Evolutionary conservation across 345 rosid species (phyloP), one percentile per base, ranked within the genome.

Genomic region (Firmiana major): DNA sequence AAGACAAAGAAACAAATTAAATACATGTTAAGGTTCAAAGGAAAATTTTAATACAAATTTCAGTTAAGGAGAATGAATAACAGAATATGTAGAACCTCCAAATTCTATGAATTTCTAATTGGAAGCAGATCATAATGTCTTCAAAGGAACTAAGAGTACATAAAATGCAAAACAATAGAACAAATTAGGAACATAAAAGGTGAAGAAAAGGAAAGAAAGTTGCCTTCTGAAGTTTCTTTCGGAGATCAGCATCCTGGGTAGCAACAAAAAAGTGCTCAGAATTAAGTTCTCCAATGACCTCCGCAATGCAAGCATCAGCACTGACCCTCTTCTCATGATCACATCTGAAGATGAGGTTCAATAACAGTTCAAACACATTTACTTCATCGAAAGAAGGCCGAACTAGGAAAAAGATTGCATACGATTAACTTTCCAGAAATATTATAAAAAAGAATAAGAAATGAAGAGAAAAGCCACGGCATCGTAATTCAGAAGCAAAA

Each of bases 191-290:
- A 45, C 53, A 28, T 26, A 11, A 62, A 62, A 63, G 40, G 34
- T 28, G 4, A 45, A 74, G 53, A 28, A 73, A 36, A 16, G 6
- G 42, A 9, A 62, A 59, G 77, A 10, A 40, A 43, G 55, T 43
- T 16, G 10, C 68, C 68, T 60, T 43, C 78, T 81, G 88, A 73
- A 96, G 86, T 85, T 88, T 90, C 76, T 74, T 88, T 63, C 97
- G 88, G 76, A 96, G 79, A 40, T 85, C 89, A 21, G 82, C 85
- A 16, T 94, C 97, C 86, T 94, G 99, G 49, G 97, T 85, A 46
- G 95, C 98, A 79, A 94, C 87, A 78, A 92, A 91, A 82, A 93
- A 96, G 77, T 96, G 97, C 73, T 92, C 95, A 0, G 86, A 12
- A 74, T 96, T 94, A 7, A 84, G 78, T 49, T 79, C 83, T 60